phyloP scores from a whole-genome alignment of 768 basidiomycete genomes.

The Suillus hirtellus region DNA sequence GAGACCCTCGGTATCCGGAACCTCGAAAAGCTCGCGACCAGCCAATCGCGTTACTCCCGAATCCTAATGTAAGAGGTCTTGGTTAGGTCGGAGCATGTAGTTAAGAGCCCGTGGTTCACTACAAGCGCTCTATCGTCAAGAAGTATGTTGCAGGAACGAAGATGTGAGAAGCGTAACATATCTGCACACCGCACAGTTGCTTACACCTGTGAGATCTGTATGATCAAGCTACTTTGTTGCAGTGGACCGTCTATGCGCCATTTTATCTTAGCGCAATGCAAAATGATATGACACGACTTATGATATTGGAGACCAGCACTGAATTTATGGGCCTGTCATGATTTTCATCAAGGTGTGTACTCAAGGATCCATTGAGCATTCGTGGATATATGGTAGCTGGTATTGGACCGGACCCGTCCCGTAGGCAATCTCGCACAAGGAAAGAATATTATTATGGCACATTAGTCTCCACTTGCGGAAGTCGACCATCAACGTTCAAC shows the following conservation, averaged over 20 bases:
- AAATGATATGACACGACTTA: background rate
- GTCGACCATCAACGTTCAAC: background rate
- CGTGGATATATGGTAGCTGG: conserved; percentile 24
- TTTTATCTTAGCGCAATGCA: background rate
- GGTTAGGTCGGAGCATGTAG: background rate
- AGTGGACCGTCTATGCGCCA: background rate
- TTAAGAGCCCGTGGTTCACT: background rate
- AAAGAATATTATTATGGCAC: conserved; percentile 40
- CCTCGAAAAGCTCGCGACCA: conserved; percentile 29
- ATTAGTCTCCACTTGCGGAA: conserved; percentile 18
- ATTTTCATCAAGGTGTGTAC: conserved; percentile 15
- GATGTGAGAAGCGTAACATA: background rate
- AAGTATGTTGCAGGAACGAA: background rate
- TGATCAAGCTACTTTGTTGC: background rate
- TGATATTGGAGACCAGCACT: conserved; percentile 11
- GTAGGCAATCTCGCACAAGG: conserved; percentile 36
- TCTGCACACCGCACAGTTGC: background rate
- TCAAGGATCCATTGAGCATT: conserved; percentile 18
- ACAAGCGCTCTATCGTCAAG: background rate
- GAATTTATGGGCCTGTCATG: background rate
- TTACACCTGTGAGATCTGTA: conserved; percentile 7
- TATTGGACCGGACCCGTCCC: conserved; percentile 17
- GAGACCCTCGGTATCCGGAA: conserved; percentile 14
- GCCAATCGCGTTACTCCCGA: conserved; percentile 30
- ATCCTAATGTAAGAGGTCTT: conserved; percentile 14